Evolutionary conservation across 2,329 filamentous ascomycete species (phyloP).

Genomic region (Aspergillus sp.): DNA sequence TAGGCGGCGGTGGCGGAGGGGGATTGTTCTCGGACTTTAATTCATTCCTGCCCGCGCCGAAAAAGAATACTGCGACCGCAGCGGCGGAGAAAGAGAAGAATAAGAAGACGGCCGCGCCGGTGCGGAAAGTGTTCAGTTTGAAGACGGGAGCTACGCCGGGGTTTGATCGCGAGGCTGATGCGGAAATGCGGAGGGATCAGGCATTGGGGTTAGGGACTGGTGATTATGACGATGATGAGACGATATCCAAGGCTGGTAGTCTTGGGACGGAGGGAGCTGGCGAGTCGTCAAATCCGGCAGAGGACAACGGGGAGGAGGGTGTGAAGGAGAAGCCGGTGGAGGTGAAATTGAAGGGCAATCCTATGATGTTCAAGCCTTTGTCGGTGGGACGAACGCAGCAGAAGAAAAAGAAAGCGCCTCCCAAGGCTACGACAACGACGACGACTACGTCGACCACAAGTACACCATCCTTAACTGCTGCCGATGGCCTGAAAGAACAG

Average conservation of each 20-base stretch:
- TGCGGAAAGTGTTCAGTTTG: slow-evolving; percentile 64
- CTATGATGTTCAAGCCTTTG: slow-evolving; percentile 84
- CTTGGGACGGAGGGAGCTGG: slow-evolving; percentile 12
- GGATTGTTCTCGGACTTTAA: slow-evolving; percentile 79
- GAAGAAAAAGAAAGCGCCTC: slow-evolving; percentile 59
- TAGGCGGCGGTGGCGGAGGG: slow-evolving; percentile 61
- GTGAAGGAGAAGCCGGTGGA: slow-evolving; percentile 26
- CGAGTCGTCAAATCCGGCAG: slow-evolving; percentile 7
- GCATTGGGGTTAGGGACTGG: slow-evolving; percentile 17
- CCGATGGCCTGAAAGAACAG: slow-evolving; percentile 13
- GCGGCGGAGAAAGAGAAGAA: slow-evolving; percentile 17
- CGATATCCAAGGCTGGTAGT: slow-evolving; percentile 27
- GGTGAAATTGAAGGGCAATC: slow-evolving; percentile 65
- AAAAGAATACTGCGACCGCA: slow-evolving; percentile 45
- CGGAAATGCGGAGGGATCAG: slow-evolving; percentile 33
- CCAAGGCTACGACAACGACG: slow-evolving; percentile 27
- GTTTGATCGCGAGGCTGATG: slow-evolving; percentile 65
- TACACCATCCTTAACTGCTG: slow-evolving; percentile 17
- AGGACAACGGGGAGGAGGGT: slow-evolving; percentile 3
- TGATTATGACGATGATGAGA: slow-evolving; percentile 33
- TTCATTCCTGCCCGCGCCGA: slow-evolving; percentile 81
- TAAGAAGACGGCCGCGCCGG: slow-evolving; percentile 37
- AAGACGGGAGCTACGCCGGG: slow-evolving; percentile 83
- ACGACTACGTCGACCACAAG: slow-evolving; percentile 15
- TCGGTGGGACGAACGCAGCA: slow-evolving; percentile 75